Percentiles rank a stretch among this genome's conserved stretches.
Conservation (phyloP, 1,284 basidiomycete species). For the Tilletia indica region DNA sequence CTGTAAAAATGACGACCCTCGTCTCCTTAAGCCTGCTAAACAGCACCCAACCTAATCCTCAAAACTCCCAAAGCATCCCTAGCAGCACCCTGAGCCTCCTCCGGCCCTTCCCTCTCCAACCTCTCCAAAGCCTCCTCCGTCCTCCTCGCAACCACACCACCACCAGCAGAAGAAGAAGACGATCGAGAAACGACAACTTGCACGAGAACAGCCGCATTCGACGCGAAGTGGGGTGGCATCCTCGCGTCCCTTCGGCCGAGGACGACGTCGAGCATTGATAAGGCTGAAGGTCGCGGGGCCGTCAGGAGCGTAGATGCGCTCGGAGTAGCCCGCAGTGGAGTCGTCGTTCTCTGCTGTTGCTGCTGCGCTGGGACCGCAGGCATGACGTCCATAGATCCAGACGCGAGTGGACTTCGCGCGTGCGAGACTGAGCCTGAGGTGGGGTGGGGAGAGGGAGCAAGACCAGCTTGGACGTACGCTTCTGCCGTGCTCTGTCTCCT, state of each 20-base stretch:
- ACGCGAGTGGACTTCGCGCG: neutral
- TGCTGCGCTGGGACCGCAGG: constrained; percentile 24
- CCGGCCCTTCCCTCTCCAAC: constrained; percentile 31
- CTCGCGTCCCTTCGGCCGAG: constrained; percentile 41
- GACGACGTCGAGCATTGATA: constrained; percentile 44
- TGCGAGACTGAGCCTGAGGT: neutral
- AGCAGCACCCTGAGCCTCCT: constrained; percentile 31
- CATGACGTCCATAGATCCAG: constrained; percentile 15
- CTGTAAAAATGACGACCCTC: too few species aligned
- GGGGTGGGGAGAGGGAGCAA: neutral
- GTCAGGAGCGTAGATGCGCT: constrained; percentile 31
- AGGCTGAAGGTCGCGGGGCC: constrained; percentile 33
- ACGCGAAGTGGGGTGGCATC: constrained; percentile 46
- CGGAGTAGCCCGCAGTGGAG: constrained; percentile 27
- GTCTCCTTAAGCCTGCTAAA: neutral
- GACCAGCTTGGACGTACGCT: constrained; percentile 1
- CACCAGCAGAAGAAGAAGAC: constrained; percentile 23
- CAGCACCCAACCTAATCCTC: neutral
- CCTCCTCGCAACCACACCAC: constrained; percentile 21
- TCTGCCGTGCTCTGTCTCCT: constrained; percentile 12
- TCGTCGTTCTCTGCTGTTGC: constrained; percentile 14
- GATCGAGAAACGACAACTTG: constrained; percentile 3
- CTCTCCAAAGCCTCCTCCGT: constrained; percentile 27
- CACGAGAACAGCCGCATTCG: constrained; percentile 28
- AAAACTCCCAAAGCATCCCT: constrained; percentile 23